Evolutionary conservation across 2,329 filamentous ascomycete genomes (phyloP).

Genomic region (Penicillium sp.): DNA sequence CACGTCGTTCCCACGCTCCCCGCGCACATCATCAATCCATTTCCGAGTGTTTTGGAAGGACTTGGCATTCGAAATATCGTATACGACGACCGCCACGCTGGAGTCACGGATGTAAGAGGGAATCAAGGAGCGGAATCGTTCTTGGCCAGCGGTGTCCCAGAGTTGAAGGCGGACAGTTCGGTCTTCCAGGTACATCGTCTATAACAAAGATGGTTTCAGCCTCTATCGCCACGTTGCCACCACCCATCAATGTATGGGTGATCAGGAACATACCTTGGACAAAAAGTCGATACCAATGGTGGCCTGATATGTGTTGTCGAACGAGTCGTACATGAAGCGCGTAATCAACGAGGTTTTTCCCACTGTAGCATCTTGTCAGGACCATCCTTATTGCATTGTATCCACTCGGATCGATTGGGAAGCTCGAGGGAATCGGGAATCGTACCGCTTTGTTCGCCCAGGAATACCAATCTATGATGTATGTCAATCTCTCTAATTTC

Average conservation of each 20-base stretch:
- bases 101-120: slow-evolving; percentile 98
- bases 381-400: background rate
- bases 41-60: slow-evolving; percentile 98
- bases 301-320: slow-evolving; percentile 99
- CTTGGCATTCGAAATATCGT: slow-evolving; percentile 96
- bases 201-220: background rate
- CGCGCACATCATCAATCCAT: slow-evolving; percentile 98
- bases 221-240: background rate
- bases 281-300: slow-evolving; percentile 99
- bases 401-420: slow-evolving; percentile 2
- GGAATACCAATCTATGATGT: slow-evolving; percentile 78
- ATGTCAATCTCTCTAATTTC: slow-evolving; percentile 24
- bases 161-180: slow-evolving; percentile 94
- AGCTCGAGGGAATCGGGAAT: slow-evolving; percentile 22
- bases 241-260: background rate
- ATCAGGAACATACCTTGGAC: slow-evolving; percentile 70
- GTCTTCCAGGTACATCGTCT: slow-evolving; percentile 99
- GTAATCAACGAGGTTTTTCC: slow-evolving; percentile 99
- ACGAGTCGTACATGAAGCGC: slow-evolving; percentile 99
- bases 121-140: slow-evolving; percentile 94
- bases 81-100: slow-evolving; percentile 95
- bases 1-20: slow-evolving; percentile 95
- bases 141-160: slow-evolving; percentile 98
- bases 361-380: slow-evolving; percentile 57
- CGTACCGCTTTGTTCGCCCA: slow-evolving; percentile 97